A percentile compares a stretch with the other conserved stretches of the same genome.
Conservation (phyloP, 306 rosid genomes). For the Lathyrus sativus region DNA sequence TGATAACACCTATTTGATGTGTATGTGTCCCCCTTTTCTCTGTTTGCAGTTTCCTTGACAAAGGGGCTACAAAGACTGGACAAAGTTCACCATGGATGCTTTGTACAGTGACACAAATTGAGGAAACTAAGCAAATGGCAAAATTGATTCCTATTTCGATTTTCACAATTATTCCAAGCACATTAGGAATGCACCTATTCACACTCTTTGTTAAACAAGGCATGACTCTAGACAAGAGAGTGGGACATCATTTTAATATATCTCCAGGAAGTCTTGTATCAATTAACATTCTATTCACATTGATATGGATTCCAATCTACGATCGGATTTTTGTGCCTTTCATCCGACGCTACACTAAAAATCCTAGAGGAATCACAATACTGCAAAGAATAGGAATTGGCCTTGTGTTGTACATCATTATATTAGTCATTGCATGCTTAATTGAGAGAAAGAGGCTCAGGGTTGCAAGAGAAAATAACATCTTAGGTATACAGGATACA, state of each 20-base stretch:
- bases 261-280: constrained; percentile 65
- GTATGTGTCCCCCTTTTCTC: neutral
- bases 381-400: constrained; percentile 78
- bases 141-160: constrained; percentile 70
- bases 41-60: constrained; percentile 69
- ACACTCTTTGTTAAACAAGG: constrained; percentile 77
- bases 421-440: constrained; percentile 56
- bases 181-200: constrained; percentile 42
- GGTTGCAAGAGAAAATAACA: constrained; percentile 48
- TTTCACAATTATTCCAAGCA: constrained; percentile 65
- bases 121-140: constrained; percentile 85
- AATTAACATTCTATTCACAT: constrained; percentile 62
- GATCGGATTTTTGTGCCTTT: constrained; percentile 59
- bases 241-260: constrained; percentile 63
- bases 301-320: constrained; percentile 58
- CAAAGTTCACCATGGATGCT: constrained; percentile 59
- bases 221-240: constrained; percentile 54
- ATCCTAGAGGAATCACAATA: constrained; percentile 86
- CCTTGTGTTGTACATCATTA: constrained; percentile 50
- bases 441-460: constrained; percentile 60
- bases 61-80: constrained; percentile 56
- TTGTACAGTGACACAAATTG: constrained; percentile 80
- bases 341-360: constrained; percentile 55
- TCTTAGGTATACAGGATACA: constrained; percentile 34
- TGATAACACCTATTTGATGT: neutral